Evolutionary conservation across 2,329 filamentous ascomycete genomes (phyloP).

Genomic region (Canariomyces notabilis): DNA sequence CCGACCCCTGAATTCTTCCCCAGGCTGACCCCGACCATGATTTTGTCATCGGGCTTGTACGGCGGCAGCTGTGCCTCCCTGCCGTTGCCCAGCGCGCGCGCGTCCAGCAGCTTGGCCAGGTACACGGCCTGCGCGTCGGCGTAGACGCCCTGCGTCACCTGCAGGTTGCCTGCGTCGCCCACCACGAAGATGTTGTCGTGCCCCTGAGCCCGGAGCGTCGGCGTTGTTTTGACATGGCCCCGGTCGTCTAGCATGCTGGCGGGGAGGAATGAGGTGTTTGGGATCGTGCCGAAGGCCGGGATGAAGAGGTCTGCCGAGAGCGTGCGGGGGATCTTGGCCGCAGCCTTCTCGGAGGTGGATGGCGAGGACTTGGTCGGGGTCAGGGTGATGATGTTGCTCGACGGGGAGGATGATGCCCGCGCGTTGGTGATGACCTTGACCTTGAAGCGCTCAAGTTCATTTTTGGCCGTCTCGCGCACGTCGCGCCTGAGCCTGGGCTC

Average conservation of each 20-base stretch:
- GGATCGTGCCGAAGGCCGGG: conserved; percentile 40
- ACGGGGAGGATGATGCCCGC: conserved; percentile 28
- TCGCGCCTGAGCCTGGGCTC: conserved; percentile 27
- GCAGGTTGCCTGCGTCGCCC: conserved; percentile 28
- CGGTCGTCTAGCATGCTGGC: conserved; percentile 24
- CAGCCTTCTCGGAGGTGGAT: conserved; percentile 5
- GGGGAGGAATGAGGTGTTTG: conserved; percentile 38
- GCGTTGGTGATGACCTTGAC: conserved; percentile 39
- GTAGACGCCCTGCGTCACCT: conserved; percentile 21
- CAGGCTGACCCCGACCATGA: conserved; percentile 22
- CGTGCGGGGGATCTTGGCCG: conserved; percentile 22
- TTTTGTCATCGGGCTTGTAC: conserved; percentile 17
- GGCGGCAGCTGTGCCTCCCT: conserved; percentile 1
- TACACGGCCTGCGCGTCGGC: conserved; percentile 25
- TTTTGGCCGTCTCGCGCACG: conserved; percentile 36
- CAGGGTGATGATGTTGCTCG: conserved; percentile 9
- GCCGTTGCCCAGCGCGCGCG: conserved; percentile 14
- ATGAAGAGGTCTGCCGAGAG: conserved; percentile 42
- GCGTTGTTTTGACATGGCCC: conserved; percentile 24
- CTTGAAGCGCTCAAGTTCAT: conserved; percentile 40
- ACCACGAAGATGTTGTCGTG: conserved; percentile 28
- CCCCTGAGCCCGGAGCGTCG: conserved; percentile 25
- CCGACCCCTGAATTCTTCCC: conserved; percentile 27
- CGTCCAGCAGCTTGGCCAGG: conserved; percentile 23
- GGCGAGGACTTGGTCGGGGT: too few species aligned